Conservation (phyloP, 441 rosid species). For the Pelargonium australe region DNA sequence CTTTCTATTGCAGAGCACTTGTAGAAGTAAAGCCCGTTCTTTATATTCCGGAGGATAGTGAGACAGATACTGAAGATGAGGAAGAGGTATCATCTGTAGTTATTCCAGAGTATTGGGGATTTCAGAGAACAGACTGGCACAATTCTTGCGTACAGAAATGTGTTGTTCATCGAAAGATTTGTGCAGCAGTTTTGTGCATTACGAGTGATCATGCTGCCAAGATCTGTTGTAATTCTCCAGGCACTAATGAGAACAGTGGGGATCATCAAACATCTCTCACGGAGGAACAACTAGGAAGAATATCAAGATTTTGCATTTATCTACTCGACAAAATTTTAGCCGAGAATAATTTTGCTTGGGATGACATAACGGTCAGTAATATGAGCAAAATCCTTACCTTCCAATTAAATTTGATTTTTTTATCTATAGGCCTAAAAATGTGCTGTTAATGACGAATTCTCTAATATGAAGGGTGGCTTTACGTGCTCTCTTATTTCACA, state of each 20-base stretch:
- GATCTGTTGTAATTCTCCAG: conserved; percentile 32
- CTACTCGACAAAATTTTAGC: conserved; percentile 56
- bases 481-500: neutral
- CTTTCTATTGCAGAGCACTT: conserved; percentile 50
- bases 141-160: conserved; percentile 65
- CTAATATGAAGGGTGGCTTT: neutral
- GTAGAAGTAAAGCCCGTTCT: conserved; percentile 90
- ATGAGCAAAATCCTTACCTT: neutral
- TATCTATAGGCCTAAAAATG: neutral
- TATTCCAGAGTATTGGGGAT: conserved; percentile 38
- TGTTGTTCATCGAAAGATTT: conserved; percentile 52
- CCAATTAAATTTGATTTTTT: too few relatives aligned
- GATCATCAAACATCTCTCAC: conserved; percentile 25
- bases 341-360: conserved; percentile 62
- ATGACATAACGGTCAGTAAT: conserved; percentile 56
- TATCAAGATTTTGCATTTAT: conserved; percentile 62
- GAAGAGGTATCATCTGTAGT: conserved; percentile 22
- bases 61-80: conserved; percentile 24
- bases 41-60: conserved; percentile 42
- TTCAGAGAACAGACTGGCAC: conserved; percentile 71
- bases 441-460: neutral
- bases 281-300: conserved; percentile 38
- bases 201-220: conserved; percentile 36
- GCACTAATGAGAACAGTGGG: conserved; percentile 17
- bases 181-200: conserved; percentile 54